Base-by-base conservation (phyloP, 345 rosid genomes). In the Hypericum androsaemum region DNA sequence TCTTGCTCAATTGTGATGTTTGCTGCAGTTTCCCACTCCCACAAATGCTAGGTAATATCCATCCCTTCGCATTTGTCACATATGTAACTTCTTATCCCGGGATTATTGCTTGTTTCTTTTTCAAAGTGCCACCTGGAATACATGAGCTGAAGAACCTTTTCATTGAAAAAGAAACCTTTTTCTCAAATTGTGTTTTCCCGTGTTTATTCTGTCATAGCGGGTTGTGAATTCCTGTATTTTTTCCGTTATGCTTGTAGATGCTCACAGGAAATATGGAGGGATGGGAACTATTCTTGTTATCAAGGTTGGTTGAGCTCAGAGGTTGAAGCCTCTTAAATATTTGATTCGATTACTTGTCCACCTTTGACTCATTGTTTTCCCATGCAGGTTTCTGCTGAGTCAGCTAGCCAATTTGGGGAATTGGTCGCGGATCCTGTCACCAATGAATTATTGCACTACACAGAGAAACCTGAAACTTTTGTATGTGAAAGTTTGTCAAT, bases 401-500 rank as follows among this genome's bases (percentile, higher is more conserved):
- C 89, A 52, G 96, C 96, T 0, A 75, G 73, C 66, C 82, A 84
- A 52, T 88, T 84, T 68, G 94, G 96, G 12, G 89, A 75, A 64
- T 65, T 88, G 76, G 73, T 88, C 61, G 89, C 94, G 59, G 94
- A 84, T 68, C 77, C 88, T 44, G 69, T 54, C 61, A 82, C 84
- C 43, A 82, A 78, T 58, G 94, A 88, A 72, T 67, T 88, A 42
- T 60, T 88, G 74, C 96, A 88, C 64, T 88, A 88, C 52, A 80
- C 89, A 3, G 96, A 88, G 70, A 88, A 88, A 65, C 96, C 96
- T 5, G 94, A 88, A 59, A 88, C 96, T 61, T 88, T 88, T 60
- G 96, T 88, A 77, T 11, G 75, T 70, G 9, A 22, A n/a, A 22
- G 32, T 22, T 22, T 22, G 32, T 22, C 32, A 22, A 22, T 22